Base-by-base conservation (phyloP, 2,329 filamentous ascomycete genomes). In the Penicillium sp. region DNA sequence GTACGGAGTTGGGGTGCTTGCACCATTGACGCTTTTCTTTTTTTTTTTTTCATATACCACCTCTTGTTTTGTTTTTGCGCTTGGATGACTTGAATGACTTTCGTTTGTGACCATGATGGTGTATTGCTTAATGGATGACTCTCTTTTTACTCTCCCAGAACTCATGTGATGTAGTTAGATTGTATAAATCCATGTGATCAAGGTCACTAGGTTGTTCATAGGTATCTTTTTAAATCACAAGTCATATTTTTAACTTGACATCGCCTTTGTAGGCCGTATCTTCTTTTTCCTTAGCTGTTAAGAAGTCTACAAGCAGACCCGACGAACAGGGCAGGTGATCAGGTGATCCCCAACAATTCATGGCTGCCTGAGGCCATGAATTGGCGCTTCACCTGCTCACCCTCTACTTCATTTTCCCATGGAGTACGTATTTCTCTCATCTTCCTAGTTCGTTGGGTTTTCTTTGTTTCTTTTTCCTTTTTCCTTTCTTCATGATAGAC, bases 31-130 rank as follows among this genome's bases (percentile, higher is more conserved):
- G 4, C 22, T 22, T 22, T 33, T 19, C 53, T 60, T 62, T 47
- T 43, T 49, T 53, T 55, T 55, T 42, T 55, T 66, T 52, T 62
- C 58, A 67, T 66, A 63, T 63, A 62, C 62, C 60, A 63, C 61
- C 61, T 54, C 26, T 56, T 64, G 50, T 58, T 50, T 50, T 61
- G 46, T 48, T 48, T 58, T 54, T 26, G 28, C 10, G 37, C 17
- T 48, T 25, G 26, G 19, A 44, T 52, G 52, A 36, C 22, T 31
- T 35, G 51, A 10, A 49, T 17, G 46, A 55, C 48, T 42, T 50
- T 50, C 42, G 43, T 53, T 56, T 58, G 51, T 53, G 36, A 45
- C 40, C 36, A 16, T 43, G 36, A 50, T 48, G 55, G 53, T 50
- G 42, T 54, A 44, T 38, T 58, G 41, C 14, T 55, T 37, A 55